Conservation (phyloP, 768 basidiomycete species). For the Pleurotus sapidus region DNA sequence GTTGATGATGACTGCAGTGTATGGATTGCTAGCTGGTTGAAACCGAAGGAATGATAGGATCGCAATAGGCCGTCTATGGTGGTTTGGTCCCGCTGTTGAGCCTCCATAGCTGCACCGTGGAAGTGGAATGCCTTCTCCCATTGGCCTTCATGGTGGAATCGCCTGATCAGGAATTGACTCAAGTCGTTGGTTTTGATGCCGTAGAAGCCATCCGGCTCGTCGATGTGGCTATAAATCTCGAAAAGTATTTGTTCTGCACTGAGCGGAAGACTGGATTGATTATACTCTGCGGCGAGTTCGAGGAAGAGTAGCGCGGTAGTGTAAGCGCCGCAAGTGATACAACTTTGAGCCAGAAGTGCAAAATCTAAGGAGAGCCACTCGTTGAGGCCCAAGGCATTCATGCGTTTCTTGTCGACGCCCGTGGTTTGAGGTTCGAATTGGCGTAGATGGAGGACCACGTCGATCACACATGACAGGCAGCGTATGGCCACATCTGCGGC, state of each 20-base stretch:
- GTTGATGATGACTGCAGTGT: slow-evolving; percentile 47
- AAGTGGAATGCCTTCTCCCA: slow-evolving; percentile 91
- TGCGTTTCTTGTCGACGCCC: too few relatives aligned
- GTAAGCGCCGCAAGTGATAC: slow-evolving; percentile 78
- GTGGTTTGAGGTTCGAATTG: slow-evolving; percentile 46
- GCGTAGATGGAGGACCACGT: slow-evolving; percentile 78
- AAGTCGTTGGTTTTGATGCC: slow-evolving; percentile 81
- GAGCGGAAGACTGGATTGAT: slow-evolving; percentile 21
- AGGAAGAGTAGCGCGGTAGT: slow-evolving; percentile 89
- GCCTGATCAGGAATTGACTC: slow-evolving; percentile 75
- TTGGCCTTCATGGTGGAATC: slow-evolving; percentile 90
- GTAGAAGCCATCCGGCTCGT: slow-evolving; percentile 98
- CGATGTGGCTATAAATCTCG: slow-evolving; percentile 91
- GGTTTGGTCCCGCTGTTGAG: slow-evolving; percentile 35
- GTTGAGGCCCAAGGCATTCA: slow-evolving; percentile 51
- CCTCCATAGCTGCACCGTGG: slow-evolving; percentile 83
- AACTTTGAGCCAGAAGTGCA: slow-evolving; percentile 64
- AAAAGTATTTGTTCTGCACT: slow-evolving; percentile 75
- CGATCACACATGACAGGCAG: slow-evolving; percentile 63
- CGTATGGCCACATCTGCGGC: slow-evolving; percentile 31
- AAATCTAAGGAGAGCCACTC: slow-evolving; percentile 84
- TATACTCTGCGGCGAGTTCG: slow-evolving; percentile 68
- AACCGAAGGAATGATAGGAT: slow-evolving; percentile 87
- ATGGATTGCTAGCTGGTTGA: slow-evolving; percentile 80
- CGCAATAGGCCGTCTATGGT: slow-evolving; percentile 67